Conservation (phyloP, 495 filamentous ascomycete species). For the Xylaria acuta region DNA sequence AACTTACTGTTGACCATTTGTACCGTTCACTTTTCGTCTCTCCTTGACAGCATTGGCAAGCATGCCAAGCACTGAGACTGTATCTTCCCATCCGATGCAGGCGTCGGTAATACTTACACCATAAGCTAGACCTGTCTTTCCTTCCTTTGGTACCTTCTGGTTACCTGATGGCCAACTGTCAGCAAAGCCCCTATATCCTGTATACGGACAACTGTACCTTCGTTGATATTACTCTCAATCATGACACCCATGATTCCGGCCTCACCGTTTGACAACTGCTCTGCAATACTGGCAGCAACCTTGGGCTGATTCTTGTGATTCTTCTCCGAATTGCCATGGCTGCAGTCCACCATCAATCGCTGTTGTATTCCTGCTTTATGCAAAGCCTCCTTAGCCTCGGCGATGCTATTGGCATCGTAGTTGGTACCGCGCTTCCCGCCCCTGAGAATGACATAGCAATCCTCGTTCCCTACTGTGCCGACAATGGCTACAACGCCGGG, state of each 20-base stretch:
- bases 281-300: constrained; percentile 80
- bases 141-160: constrained; percentile 92
- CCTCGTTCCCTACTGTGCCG: constrained; percentile 93
- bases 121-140: constrained; percentile 87
- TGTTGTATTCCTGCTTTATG: constrained; percentile 68
- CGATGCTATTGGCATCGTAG: constrained; percentile 86
- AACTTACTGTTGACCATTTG: constrained; percentile 25
- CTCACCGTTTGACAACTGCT: constrained; percentile 87
- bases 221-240: constrained; percentile 97
- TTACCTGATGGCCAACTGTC: constrained; percentile 59
- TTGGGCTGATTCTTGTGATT: constrained; percentile 97
- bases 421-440: constrained; percentile 95
- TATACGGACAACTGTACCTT: constrained; percentile 61
- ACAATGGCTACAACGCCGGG: constrained; percentile 96
- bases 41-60: constrained; percentile 83
- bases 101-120: constrained; percentile 98
- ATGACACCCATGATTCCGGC: constrained; percentile 94
- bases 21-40: constrained; percentile 55
- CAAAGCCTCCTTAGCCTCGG: constrained; percentile 73
- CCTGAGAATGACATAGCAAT: constrained; percentile 96
- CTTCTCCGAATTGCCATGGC: constrained; percentile 95
- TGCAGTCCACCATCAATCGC: constrained; percentile 97
- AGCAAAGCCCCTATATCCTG: neutral
- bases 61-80: constrained; percentile 76
- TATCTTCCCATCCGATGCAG: constrained; percentile 94